Base-by-base conservation (phyloP, 2,329 filamentous ascomycete genomes). In the Monilinia polystroma region DNA sequence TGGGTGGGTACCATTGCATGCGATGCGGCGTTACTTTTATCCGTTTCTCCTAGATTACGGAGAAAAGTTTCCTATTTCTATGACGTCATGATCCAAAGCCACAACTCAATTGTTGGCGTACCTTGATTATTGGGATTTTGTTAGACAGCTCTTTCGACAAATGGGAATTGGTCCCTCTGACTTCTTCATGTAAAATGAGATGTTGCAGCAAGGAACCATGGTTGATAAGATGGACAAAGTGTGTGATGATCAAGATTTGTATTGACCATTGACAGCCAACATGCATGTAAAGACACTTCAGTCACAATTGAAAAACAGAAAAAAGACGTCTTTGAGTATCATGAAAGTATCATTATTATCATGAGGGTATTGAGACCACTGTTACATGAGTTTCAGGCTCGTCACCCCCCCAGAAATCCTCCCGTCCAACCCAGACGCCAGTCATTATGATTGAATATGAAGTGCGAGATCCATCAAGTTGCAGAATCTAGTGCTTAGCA, bases 401-500 rank as follows among this genome's bases (percentile, higher is more conserved):
- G 45, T 47, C 47, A 55, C 45, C 11, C 51, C 57, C 63, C 47
- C 45, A 43, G 14, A 32, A 14, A 51, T 59, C 41, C 63, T 58
- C 52, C 63, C 53, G 35, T 54, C 57, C 57, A 41, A 59, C 63
- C 53, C 63, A 65, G 45, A 52, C 63, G 63, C 63, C 63, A 64
- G 41, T 35, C 58, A 64, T 67, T 63, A 56, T 65, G 41, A 59
- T 65, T 35, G 63, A 65, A 51, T 65, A 16, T 23, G 51, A 35
- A 51, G 23, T 38, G 23, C 2, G 3, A 65, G 12, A 43, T 65
- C 43, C 63, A 4, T 49, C 49, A 11, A n/a, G 11, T 52, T 49
- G 54, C 52, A 5, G 52, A 57, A 68, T 76, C 60, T 76, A 76
- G 75, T 76, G 75, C 72, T 76, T 75, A n/a, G 74, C 69, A 69